Percentiles rank a stretch among this genome's conserved stretches.
These are phyloP conservation scores for Acer campestre DNA, from an alignment of 345 rosid genomes.

Conservation along the genomic window DNA sequence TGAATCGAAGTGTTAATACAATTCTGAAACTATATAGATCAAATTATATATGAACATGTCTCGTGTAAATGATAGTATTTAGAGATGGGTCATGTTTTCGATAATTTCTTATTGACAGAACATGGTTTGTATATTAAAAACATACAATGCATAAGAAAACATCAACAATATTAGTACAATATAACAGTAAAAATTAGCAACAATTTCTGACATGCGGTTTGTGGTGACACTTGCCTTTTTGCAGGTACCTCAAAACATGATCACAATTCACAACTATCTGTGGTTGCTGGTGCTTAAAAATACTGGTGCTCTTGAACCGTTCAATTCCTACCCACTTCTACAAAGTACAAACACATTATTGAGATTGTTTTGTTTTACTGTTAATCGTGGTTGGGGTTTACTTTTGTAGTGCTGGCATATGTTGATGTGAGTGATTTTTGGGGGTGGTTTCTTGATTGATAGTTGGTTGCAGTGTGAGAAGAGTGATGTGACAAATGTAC, in stretches of 20 bases:
- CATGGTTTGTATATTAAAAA: too few species aligned
- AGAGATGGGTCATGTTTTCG: background rate
- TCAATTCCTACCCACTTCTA: too few species aligned
- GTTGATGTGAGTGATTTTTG: background rate
- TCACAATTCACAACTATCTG: background rate
- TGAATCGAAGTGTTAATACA: background rate
- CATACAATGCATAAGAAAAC: too few species aligned
- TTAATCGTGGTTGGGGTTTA: background rate
- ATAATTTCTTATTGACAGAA: too few species aligned
- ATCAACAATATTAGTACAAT: too few species aligned
- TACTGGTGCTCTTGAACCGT: background rate
- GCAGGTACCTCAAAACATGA: background rate
- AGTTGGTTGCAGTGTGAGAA: background rate
- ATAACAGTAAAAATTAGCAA: background rate
- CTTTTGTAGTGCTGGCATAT: too few species aligned
- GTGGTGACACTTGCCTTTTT: background rate
- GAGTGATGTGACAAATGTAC: conserved; percentile 8
- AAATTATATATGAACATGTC: too few species aligned
- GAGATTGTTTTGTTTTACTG: background rate
- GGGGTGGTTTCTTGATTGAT: background rate
- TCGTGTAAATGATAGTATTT: too few species aligned
- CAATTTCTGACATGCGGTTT: background rate
- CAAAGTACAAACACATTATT: background rate
- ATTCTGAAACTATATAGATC: too few species aligned
- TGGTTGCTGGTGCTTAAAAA: background rate